Evolutionary conservation across 1,139 yeast species (phyloP), one percentile per base, ranked within the genome.

Genomic region (Arxiozyma telluris): DNA sequence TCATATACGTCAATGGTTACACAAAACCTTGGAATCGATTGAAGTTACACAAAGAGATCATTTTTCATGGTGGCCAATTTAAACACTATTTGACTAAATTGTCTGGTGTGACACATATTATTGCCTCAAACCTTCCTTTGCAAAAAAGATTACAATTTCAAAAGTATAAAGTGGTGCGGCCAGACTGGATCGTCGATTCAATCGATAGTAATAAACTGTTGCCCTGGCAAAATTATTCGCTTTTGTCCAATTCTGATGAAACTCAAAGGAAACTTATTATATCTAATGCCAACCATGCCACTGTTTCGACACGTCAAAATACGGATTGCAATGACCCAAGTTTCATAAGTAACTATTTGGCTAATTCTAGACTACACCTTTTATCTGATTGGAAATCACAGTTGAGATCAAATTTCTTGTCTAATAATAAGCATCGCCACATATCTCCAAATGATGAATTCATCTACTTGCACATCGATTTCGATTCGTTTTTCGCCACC

Each of bases 401-500:
- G 50, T 72, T 93, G 25, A 75, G 89, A 51, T 75, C 81, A 1
- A 77, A 78, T 45, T 87, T 86, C 21, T 42, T 71, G 5, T 4
- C 18, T 47, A 12, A 17, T 52, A 44, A 27, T 23, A 20, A 34
- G 6, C 17, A 17, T 3, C 8, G 9, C n/a, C 21, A 30, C 17
- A 42, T n/a, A 55, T 1, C 52, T 46, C 5, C 45, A 50, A 38
- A 15, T 4, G 55, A 54, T 15, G 39, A 42, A 4, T 65, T 70
- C 46, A 69, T 77, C 0, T 79, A 90, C 21, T 68, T 90, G 57
- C 98, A 93, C 68, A 77, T 91, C 41, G 98, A 93, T 67, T 93
- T 89, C 68, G 98, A 93, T 67, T 89, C 96, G 60, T 93, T 93
- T 64, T 93, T 93, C 70, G 97, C 91, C 0, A 78, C 96, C 0